Evolutionary conservation across 345 rosid genomes (phyloP).

Genomic region (Bruguiera gymnorhiza): DNA sequence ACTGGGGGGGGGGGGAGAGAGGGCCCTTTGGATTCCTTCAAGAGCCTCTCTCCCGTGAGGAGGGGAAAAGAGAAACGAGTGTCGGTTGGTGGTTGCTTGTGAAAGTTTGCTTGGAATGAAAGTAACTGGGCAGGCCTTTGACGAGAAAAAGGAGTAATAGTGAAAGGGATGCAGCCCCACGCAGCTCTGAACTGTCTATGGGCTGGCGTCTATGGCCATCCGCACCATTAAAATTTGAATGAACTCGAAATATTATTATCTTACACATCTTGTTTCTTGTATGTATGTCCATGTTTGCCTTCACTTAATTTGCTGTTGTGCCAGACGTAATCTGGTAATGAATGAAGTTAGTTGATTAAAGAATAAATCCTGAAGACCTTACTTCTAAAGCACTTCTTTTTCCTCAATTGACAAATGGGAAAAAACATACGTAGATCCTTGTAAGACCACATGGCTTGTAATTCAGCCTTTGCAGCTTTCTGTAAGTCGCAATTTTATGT

Average conservation of each 20-base stretch:
- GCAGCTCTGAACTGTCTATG: slow-evolving; percentile 19
- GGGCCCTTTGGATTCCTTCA: slow-evolving; percentile 11
- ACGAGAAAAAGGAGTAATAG: not conserved
- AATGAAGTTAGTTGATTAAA: not conserved
- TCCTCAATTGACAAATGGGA: too few relatives aligned
- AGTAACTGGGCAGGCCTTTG: slow-evolving; percentile 8
- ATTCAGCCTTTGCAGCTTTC: too few relatives aligned
- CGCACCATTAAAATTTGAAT: not conserved
- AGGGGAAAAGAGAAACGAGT: not conserved
- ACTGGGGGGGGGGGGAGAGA: too few relatives aligned
- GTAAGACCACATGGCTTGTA: too few relatives aligned
- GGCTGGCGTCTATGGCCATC: slow-evolving; percentile 11
- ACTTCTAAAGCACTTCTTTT: not conserved
- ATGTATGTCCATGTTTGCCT: too few relatives aligned
- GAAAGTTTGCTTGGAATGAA: slow-evolving; percentile 23
- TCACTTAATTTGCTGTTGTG: not conserved
- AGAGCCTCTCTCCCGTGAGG: not conserved
- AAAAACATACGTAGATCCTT: too few relatives aligned
- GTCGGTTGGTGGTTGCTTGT: slow-evolving; percentile 30
- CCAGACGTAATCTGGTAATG: not conserved
- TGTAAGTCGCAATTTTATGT: too few relatives aligned
- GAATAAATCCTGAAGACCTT: not conserved
- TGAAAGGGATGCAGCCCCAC: slow-evolving; percentile 11
- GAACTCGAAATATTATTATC: not conserved
- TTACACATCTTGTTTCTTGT: too few relatives aligned